phyloP scores from a whole-genome alignment of 768 basidiomycete genomes.

The Lentinus brumalis region DNA sequence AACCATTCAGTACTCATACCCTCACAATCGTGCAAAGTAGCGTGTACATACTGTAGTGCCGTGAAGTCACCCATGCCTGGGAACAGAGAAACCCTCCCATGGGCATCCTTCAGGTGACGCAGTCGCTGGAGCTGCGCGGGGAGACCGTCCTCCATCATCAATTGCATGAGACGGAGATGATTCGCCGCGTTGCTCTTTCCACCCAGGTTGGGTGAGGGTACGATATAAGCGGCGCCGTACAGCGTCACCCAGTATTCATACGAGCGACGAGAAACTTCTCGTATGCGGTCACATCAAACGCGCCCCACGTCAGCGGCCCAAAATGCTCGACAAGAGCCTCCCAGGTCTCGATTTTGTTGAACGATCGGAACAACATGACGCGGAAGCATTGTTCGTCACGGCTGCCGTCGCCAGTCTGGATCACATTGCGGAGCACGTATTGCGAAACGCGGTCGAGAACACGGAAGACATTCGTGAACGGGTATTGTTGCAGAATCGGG shows the following conservation, averaged over 20 bases:
- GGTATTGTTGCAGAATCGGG: constrained; percentile 52
- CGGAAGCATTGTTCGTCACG: constrained; percentile 70
- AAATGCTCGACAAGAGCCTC: constrained; percentile 54
- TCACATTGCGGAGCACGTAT: constrained; percentile 67
- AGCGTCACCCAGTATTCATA: constrained; percentile 38
- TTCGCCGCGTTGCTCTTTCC: constrained; percentile 51
- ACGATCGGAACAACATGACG: constrained; percentile 68
- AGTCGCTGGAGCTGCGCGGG: constrained; percentile 49
- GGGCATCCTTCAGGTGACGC: constrained; percentile 63
- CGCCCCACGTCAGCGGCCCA: constrained; percentile 61
- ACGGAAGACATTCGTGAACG: constrained; percentile 77
- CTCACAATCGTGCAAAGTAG: too few relatives aligned
- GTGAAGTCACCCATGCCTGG: constrained; percentile 76
- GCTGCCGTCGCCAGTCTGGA: constrained; percentile 64
- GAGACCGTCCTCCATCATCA: constrained; percentile 55
- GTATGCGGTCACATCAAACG: constrained; percentile 57
- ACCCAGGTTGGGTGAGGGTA: constrained; percentile 64
- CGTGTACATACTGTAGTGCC: constrained; percentile 57
- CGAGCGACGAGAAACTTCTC: constrained; percentile 47
- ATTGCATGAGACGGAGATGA: constrained; percentile 55
- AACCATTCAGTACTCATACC: background rate
- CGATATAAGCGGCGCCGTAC: constrained; percentile 72
- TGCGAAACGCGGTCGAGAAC: constrained; percentile 72
- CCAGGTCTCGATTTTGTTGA: constrained; percentile 75
- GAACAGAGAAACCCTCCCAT: constrained; percentile 54